Evolutionary conservation across 306 rosid species (phyloP), one percentile per base, ranked within the genome.

Genomic region (Begonia peltatifolia): DNA sequence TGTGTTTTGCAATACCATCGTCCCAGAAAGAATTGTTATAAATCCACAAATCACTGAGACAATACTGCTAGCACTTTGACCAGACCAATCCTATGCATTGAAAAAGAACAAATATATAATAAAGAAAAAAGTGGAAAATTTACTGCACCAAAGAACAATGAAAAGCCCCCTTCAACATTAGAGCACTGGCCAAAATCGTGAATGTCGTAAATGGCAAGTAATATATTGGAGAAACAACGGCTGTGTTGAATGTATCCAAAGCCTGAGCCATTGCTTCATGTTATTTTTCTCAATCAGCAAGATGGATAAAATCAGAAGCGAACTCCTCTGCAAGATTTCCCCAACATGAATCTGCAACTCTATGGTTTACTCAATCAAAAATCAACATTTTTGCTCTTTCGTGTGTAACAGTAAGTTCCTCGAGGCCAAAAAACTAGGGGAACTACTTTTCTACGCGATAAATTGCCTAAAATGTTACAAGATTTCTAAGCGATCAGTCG

Each of bases 31-130:
- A 48, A 88, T 75, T 30, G 84, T 89, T 53, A 82, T 56, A 72
- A 89, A 82, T 51, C 97, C 97, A 50, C 97, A 84, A 50, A 89
- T 75, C 72, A 75, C 95, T 16, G 95, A 85, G 2, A 56, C 87
- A 49, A 90, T 80, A 63, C 79, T 90, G 74, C 84, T 80, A 18
- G 72, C 79, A 69, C 87, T 90, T 79, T 90, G 97, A 67, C 92
- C 97, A 59, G 74, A 80, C 67, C 81, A 90, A 79, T 82, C 94
- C 95, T 89, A 67, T 13, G 6, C 12, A 16, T 14, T 48, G 25
- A 11, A 53, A 11, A 51, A 11, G n/a, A 11, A 42, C 42, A 30
- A 43, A 12, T 16, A 53, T 61, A 30, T 20, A 12, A 52, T 30
- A 23, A 36, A 14, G 53, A n/a, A 14, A 20, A 30, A 13, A n/a